Conservation (phyloP, 306 rosid species). For the Prinsepia uniflora region DNA sequence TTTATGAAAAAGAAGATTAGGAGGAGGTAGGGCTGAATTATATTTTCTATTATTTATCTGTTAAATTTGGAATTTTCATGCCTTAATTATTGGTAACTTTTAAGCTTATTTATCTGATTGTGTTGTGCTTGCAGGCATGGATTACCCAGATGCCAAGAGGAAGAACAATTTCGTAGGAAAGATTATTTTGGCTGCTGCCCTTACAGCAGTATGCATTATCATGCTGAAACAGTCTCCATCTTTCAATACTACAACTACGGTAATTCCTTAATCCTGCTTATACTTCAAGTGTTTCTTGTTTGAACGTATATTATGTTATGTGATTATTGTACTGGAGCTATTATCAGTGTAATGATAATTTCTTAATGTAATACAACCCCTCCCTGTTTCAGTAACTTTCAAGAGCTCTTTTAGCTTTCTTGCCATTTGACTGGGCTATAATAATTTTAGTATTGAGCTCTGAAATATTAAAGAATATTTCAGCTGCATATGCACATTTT, state of each 20-base stretch:
- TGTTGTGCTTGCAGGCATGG: conserved; percentile 58
- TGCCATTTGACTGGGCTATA: neutral
- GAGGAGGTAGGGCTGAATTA: neutral
- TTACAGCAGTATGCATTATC: conserved; percentile 70
- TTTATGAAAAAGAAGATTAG: neutral
- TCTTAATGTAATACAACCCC: neutral
- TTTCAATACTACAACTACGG: conserved; percentile 70
- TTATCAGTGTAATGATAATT: neutral
- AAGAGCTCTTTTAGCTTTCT: neutral
- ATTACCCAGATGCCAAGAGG: conserved; percentile 75
- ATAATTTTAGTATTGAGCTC: neutral
- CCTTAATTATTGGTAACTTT: neutral
- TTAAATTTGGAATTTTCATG: neutral
- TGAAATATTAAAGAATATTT: neutral
- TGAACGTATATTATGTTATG: neutral
- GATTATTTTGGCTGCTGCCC: conserved; percentile 63
- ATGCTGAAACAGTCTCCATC: conserved; percentile 81
- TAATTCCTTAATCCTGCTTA: conserved; percentile 25
- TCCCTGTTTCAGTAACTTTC: neutral
- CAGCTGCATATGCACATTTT: neutral
- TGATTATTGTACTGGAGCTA: neutral
- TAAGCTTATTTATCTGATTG: conserved; percentile 8
- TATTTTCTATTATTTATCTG: neutral
- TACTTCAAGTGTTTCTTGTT: neutral
- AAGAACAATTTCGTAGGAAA: conserved; percentile 68